These are phyloP conservation scores for Botryotinia convoluta DNA, from an alignment of 2,329 filamentous ascomycete species.

Conservation along the genomic window DNA sequence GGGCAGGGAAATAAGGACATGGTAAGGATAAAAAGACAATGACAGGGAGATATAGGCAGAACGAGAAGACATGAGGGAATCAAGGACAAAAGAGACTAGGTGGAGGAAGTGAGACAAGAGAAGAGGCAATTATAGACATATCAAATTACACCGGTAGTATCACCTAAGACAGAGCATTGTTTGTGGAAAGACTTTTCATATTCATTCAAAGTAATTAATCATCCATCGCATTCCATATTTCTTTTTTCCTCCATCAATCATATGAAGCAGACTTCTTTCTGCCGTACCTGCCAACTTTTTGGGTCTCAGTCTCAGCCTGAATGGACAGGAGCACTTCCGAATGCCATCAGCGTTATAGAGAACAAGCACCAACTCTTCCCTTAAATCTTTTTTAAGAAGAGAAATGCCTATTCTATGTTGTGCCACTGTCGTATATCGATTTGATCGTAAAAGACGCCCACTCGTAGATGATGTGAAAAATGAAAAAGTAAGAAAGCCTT, in stretches of 20 bases:
- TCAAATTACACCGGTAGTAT: not conserved
- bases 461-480: conserved; percentile 33
- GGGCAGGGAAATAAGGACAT: not conserved
- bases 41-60: not conserved
- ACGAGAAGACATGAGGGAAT: not conserved
- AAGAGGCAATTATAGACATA: not conserved
- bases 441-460: conserved; percentile 28
- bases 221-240: conserved; percentile 6
- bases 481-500: conserved; percentile 25
- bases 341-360: conserved; percentile 38
- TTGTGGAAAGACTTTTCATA: conserved; percentile 17
- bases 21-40: not conserved
- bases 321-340: conserved; percentile 42
- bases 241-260: conserved; percentile 20
- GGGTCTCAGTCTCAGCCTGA: conserved; percentile 29
- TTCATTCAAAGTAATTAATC: conserved; percentile 14
- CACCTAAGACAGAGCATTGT: not conserved
- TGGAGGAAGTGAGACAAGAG: not conserved
- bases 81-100: not conserved
- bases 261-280: conserved; percentile 18
- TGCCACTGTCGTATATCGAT: conserved; percentile 19
- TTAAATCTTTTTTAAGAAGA: conserved; percentile 26
- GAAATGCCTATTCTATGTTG: conserved; percentile 25
- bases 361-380: conserved; percentile 27
- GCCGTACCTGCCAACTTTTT: conserved; percentile 15